Conservation (phyloP, 805 yeast genomes). For the Cyberlindnera xylosilytica region DNA sequence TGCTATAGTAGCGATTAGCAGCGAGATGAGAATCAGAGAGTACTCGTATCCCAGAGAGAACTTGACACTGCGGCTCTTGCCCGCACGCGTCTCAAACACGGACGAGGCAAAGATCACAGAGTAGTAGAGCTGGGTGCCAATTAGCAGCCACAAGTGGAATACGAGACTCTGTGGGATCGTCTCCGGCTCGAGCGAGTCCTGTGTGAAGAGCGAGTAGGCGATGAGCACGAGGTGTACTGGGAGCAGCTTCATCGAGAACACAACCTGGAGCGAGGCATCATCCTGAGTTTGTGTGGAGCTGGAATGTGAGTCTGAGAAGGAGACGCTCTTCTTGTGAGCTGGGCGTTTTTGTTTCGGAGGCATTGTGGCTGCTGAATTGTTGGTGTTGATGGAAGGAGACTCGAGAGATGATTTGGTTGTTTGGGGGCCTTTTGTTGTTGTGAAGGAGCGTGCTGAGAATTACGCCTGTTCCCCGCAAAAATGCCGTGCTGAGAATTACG, state of each 20-base stretch:
- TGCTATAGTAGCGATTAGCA: slow-evolving; percentile 17
- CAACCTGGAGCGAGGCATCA: slow-evolving; percentile 1
- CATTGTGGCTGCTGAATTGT: too few relatives aligned
- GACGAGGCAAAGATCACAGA: slow-evolving; percentile 8
- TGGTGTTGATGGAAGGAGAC: too few relatives aligned
- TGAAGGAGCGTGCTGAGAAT: too few relatives aligned
- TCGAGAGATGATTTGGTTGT: too few relatives aligned
- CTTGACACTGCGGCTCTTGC: slow-evolving; percentile 5
- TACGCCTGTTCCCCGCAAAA: too few relatives aligned
- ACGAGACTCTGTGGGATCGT: background rate
- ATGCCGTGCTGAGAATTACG: too few relatives aligned
- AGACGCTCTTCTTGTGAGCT: slow-evolving; percentile 16
- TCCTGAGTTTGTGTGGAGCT: slow-evolving; percentile 3
- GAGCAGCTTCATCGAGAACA: slow-evolving; percentile 9
- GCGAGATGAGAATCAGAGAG: slow-evolving; percentile 11
- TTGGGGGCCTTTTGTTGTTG: too few relatives aligned
- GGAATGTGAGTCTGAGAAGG: slow-evolving; percentile 15
- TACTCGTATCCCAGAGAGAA: slow-evolving; percentile 7
- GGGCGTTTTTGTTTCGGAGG: slow-evolving; percentile 13
- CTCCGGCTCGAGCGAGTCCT: background rate
- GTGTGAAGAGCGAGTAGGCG: slow-evolving; percentile 9
- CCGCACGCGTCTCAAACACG: slow-evolving; percentile 8
- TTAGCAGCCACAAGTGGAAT: slow-evolving; percentile 2
- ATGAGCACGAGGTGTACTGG: slow-evolving; percentile 11
- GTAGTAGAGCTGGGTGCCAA: slow-evolving; percentile 6